These are phyloP conservation scores for Circinella minor DNA, from an alignment of 371 early-diverging fungal genomes.

Conservation along the genomic window DNA sequence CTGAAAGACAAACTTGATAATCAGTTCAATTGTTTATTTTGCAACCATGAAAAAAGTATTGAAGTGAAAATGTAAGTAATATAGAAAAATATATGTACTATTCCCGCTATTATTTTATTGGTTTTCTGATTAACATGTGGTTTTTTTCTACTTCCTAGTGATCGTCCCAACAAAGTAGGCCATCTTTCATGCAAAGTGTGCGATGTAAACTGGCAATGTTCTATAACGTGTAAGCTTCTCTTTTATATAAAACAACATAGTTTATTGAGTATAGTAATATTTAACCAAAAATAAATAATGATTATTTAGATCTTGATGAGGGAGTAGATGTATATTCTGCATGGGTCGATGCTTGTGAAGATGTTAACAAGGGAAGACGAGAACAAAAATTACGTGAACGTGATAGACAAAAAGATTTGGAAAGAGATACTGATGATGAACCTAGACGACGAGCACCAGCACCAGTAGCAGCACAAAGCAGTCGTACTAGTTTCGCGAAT, in stretches of 20 bases:
- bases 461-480: slow-evolving; percentile 19
- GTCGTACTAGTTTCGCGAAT: slow-evolving; percentile 18
- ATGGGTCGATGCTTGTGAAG: slow-evolving; percentile 87
- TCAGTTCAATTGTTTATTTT: slow-evolving; percentile 88
- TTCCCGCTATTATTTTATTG: not conserved
- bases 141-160: slow-evolving; percentile 27
- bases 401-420: slow-evolving; percentile 18
- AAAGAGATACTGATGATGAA: slow-evolving; percentile 16
- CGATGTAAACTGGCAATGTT: slow-evolving; percentile 68
- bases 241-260: not conserved
- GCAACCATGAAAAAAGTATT: slow-evolving; percentile 88
- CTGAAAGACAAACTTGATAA: slow-evolving; percentile 77
- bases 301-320: slow-evolving; percentile 67
- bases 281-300: not conserved
- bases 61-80: slow-evolving; percentile 74
- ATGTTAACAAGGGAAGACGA: slow-evolving; percentile 56
- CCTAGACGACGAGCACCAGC: slow-evolving; percentile 15
- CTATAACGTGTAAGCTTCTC: slow-evolving; percentile 62
- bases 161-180: slow-evolving; percentile 62
- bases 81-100: too few relatives aligned
- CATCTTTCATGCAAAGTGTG: slow-evolving; percentile 79
- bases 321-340: slow-evolving; percentile 85
- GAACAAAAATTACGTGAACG: slow-evolving; percentile 27
- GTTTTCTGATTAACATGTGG: not conserved
- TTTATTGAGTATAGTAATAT: slow-evolving; percentile 1